Evolutionary conservation across 768 basidiomycete genomes (phyloP), one percentile per base, ranked within the genome.

Genomic region (Hortiboletus flavorubellus): DNA sequence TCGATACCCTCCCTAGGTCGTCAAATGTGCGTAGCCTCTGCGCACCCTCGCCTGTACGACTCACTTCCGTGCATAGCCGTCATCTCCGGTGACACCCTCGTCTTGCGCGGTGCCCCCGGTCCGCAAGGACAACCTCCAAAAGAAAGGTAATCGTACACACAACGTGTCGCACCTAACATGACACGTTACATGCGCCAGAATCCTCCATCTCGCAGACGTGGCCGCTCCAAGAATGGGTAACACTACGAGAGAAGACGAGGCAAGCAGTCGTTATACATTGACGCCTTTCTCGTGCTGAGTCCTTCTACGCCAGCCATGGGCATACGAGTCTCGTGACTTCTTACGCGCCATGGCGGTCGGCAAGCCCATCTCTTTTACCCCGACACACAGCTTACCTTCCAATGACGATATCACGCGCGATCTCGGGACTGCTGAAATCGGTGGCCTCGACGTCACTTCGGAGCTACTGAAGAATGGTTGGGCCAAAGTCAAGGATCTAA

Each of bases 281-380:
- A 8, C 12, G 2, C 12, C 23, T 12, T 51, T 4, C 37, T 31
- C 18, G 37, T 50, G 21, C 59, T 61, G 16, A 64, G 30, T 12
- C 42, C 45, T 33, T 12, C 1, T 33, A 1, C 15, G 31, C 16
- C 60, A 96, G 91, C 84, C 87, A 7, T 93, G 88, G 85, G 90
- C 96, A 2, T 97, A 88, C 70, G 91, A 95, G 68, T 84, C 93
- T 45, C 88, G 97, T 60, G 97, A 98, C 73, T 97, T 87, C 73
- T 77, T 98, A 35, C 87, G 97, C 41, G 76, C 85, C 23, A 74
- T 94, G 44, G 77, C 85, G 11, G 93, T 98, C 48, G 96, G 95
- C 60, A 98, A 97, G 69, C 86, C 95, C 72, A 79, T 98, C 64
- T 80, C 86, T 0, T 97, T 96, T 73, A 80, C 79, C 26, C 85